Percentiles rank a stretch among this genome's conserved stretches.
These are phyloP conservation scores for Coix lacrymajobi DNA, from an alignment of 176 grass and related monocot genomes.

Conservation along the genomic window DNA sequence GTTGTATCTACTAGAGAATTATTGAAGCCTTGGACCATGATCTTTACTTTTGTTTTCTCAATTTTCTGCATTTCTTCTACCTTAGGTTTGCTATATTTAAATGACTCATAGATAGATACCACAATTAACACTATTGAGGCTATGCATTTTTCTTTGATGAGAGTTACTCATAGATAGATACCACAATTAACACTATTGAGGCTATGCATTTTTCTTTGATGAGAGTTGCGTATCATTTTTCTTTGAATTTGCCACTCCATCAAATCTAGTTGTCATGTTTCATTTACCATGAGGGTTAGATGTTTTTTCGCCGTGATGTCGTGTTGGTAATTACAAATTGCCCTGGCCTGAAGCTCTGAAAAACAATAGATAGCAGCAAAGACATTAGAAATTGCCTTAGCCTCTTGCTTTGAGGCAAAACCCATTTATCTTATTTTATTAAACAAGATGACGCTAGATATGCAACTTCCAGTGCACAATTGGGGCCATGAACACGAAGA, in stretches of 20 bases:
- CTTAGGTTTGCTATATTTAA: neutral
- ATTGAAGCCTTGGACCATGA: neutral
- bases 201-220: neutral
- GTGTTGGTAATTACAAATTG: neutral
- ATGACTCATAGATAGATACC: neutral
- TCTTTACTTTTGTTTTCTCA: neutral
- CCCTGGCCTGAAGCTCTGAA: neutral
- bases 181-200: neutral
- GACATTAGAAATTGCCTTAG: neutral
- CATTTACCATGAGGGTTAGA: too few relatives aligned
- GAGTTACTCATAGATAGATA: neutral
- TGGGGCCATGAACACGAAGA: neutral
- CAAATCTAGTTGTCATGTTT: too few relatives aligned
- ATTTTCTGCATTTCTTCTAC: neutral
- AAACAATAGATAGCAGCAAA: neutral
- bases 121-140: neutral
- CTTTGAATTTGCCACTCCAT: too few relatives aligned
- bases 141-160: neutral
- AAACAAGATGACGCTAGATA: neutral
- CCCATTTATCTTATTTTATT: neutral
- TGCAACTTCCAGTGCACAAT: neutral
- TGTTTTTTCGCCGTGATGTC: neutral
- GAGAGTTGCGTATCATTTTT: too few relatives aligned
- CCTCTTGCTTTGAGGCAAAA: neutral
- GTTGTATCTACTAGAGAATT: neutral